Percentiles rank a stretch among this genome's conserved stretches.
phyloP scores from a whole-genome alignment of 352 stramenopile species.

The Globisporangium ultimum region DNA sequence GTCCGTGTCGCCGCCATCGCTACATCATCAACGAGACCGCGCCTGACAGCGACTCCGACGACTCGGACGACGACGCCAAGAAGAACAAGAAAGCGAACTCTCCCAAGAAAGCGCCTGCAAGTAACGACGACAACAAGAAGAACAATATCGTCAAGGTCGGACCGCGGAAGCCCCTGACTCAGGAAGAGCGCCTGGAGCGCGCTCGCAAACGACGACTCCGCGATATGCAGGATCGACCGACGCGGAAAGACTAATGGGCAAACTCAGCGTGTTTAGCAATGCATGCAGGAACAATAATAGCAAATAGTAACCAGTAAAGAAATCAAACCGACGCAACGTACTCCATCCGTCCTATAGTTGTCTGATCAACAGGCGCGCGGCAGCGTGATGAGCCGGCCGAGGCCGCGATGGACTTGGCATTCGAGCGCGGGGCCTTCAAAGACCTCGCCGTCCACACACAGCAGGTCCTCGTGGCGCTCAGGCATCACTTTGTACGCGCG shows the following conservation, averaged over 20 bases:
- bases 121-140: slow-evolving; percentile 31
- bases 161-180: slow-evolving; percentile 56
- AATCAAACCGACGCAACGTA: neutral
- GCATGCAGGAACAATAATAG: neutral
- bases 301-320: neutral
- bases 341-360: neutral
- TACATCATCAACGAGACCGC: slow-evolving; percentile 55
- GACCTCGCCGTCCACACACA: slow-evolving; percentile 64
- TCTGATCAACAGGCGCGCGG: slow-evolving; percentile 3
- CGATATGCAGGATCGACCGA: slow-evolving; percentile 69
- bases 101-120: slow-evolving; percentile 16
- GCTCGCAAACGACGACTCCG: slow-evolving; percentile 53
- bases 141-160: slow-evolving; percentile 54
- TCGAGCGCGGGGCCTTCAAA: slow-evolving; percentile 44
- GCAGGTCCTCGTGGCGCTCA: slow-evolving; percentile 31
- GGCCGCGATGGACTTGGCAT: slow-evolving; percentile 52
- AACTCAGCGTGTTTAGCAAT: too few species aligned
- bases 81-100: slow-evolving; percentile 17
- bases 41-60: slow-evolving; percentile 29
- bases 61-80: slow-evolving; percentile 30
- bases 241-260: slow-evolving; percentile 37
- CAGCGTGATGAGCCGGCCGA: slow-evolving; percentile 47
- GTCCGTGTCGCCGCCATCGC: slow-evolving; percentile 48
- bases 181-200: slow-evolving; percentile 63
- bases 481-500: slow-evolving; percentile 53